phyloP scores from a whole-genome alignment of 441 rosid genomes.

The Mallotus japonicus region DNA sequence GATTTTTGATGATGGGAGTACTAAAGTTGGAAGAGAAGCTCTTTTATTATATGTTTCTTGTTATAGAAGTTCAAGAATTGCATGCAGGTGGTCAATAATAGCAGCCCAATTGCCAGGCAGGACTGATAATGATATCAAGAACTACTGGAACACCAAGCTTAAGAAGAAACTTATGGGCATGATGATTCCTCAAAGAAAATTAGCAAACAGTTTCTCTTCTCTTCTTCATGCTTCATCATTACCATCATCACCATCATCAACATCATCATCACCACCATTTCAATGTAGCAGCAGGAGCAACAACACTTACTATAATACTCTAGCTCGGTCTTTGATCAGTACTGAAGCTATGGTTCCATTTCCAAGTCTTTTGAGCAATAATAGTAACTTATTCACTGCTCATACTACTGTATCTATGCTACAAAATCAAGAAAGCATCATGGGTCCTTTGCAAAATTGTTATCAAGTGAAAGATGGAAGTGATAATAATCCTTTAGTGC shows the following conservation, averaged over 20 bases:
- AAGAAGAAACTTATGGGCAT: constrained; percentile 74
- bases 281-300: constrained; percentile 18
- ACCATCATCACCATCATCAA: constrained; percentile 28
- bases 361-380: constrained; percentile 28
- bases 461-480: constrained; percentile 28
- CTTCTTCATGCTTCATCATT: constrained; percentile 34
- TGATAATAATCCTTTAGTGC: constrained; percentile 5
- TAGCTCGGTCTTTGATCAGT: constrained; percentile 31
- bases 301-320: constrained; percentile 27
- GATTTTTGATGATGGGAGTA: not conserved
- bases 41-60: constrained; percentile 6
- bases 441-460: constrained; percentile 24
- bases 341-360: constrained; percentile 37
- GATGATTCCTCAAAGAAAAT: constrained; percentile 34
- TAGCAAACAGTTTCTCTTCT: constrained; percentile 31
- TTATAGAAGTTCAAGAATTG: constrained; percentile 11
- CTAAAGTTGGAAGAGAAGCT: not conserved
- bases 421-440: constrained; percentile 34
- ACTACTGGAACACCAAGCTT: constrained; percentile 97
- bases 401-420: constrained; percentile 23
- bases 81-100: constrained; percentile 88
- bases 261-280: constrained; percentile 27
- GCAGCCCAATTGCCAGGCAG: constrained; percentile 94
- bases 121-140: constrained; percentile 91
- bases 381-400: constrained; percentile 11